Evolutionary conservation across 2,329 filamentous ascomycete genomes (phyloP).

Genomic region (Clarireedia homoeocarpa): DNA sequence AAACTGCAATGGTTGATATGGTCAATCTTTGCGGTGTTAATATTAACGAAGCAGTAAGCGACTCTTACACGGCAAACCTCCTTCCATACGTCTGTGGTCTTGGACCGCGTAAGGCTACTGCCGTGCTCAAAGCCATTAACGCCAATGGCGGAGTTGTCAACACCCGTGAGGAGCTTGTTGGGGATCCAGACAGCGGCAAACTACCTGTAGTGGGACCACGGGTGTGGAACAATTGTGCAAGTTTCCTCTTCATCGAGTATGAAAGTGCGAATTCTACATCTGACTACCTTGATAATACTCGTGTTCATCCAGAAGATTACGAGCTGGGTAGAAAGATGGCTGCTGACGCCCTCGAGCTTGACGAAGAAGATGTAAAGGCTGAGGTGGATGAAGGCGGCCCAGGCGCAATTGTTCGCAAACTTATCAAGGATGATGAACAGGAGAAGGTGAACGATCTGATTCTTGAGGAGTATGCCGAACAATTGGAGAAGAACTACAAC

Average conservation of each 20-base stretch:
- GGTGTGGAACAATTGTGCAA: slow-evolving; percentile 95
- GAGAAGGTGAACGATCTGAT: slow-evolving; percentile 95
- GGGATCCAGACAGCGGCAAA: slow-evolving; percentile 73
- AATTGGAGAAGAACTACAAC: slow-evolving; percentile 86
- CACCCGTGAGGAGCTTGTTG: slow-evolving; percentile 79
- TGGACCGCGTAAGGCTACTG: slow-evolving; percentile 82
- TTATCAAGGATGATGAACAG: slow-evolving; percentile 90
- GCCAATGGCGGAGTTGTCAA: slow-evolving; percentile 80
- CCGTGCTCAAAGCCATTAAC: slow-evolving; percentile 82
- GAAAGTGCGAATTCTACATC: slow-evolving; percentile 74
- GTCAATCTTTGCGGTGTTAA: slow-evolving; percentile 95
- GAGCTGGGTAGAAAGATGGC: slow-evolving; percentile 98
- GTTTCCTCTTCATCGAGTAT: slow-evolving; percentile 86
- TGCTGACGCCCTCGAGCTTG: slow-evolving; percentile 88
- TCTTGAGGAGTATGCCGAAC: slow-evolving; percentile 92
- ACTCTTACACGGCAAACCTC: slow-evolving; percentile 76
- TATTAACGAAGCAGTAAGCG: slow-evolving; percentile 81
- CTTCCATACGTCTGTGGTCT: slow-evolving; percentile 87
- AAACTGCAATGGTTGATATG: slow-evolving; percentile 97
- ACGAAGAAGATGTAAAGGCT: slow-evolving; percentile 95
- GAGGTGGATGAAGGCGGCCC: slow-evolving; percentile 86
- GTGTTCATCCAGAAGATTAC: slow-evolving; percentile 97
- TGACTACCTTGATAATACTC: slow-evolving; percentile 92
- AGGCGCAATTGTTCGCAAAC: slow-evolving; percentile 83
- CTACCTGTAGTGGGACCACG: slow-evolving; percentile 75